phyloP scores from a whole-genome alignment of 1,284 basidiomycete genomes.

The Tilletia indica region DNA sequence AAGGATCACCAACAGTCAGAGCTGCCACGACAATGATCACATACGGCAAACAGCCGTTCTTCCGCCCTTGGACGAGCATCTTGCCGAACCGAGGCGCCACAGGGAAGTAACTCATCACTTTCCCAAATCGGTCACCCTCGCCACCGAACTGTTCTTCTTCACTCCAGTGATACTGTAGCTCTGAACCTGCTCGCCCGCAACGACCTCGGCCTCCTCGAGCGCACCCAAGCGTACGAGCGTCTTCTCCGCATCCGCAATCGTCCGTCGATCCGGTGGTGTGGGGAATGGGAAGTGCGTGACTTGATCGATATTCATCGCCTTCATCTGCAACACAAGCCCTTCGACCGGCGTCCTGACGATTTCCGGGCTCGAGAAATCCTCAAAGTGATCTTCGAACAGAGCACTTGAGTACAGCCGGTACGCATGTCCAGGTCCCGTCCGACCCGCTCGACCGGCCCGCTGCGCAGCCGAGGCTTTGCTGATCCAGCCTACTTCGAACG shows the following conservation, averaged over 20 bases:
- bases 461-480: conserved; percentile 74
- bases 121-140: conserved; percentile 76
- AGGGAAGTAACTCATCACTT: conserved; percentile 88
- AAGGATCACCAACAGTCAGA: conserved; percentile 92
- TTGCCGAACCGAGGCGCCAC: conserved; percentile 87
- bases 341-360: conserved; percentile 95
- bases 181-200: conserved; percentile 20
- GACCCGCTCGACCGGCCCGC: conserved; percentile 72
- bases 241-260: conserved; percentile 78
- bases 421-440: conserved; percentile 75
- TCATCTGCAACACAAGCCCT: conserved; percentile 96
- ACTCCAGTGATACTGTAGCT: conserved; percentile 50
- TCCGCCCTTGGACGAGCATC: conserved; percentile 88
- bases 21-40: conserved; percentile 87
- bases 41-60: conserved; percentile 87
- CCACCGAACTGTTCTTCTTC: conserved; percentile 50
- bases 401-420: conserved; percentile 73
- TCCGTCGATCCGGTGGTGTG: conserved; percentile 81
- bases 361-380: conserved; percentile 81
- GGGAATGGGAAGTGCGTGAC: conserved; percentile 98
- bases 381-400: conserved; percentile 88
- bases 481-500: conserved; percentile 72
- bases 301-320: conserved; percentile 96
- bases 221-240: conserved; percentile 81
- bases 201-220: conserved; percentile 59